Conservation (phyloP, 257 asterid species). For the Solanum phureja region DNA sequence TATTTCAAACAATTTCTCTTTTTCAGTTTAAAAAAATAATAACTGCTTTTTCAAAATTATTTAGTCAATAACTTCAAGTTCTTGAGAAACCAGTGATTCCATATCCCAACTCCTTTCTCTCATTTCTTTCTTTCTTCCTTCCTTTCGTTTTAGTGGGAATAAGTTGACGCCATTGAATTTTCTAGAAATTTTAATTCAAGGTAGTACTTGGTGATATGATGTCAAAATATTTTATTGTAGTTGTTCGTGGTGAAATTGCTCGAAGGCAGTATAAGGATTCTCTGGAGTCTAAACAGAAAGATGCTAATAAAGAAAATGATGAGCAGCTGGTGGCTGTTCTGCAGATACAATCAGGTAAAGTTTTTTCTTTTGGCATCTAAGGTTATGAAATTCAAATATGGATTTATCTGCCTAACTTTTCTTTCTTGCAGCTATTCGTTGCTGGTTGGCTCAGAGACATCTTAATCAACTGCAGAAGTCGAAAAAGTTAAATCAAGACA, state of each 20-base stretch:
- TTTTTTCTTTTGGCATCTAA: conserved; percentile 1
- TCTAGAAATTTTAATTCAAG: neutral
- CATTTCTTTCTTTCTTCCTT: neutral
- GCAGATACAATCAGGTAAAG: conserved; percentile 77
- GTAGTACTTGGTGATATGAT: neutral
- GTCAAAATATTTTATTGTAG: conserved; percentile 27
- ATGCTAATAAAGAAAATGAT: conserved; percentile 25
- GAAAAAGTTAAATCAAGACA: conserved; percentile 14
- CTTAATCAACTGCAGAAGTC: conserved; percentile 25
- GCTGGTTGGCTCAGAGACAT: conserved; percentile 63
- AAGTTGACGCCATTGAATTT: neutral
- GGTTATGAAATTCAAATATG: neutral
- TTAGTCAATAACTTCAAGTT: neutral
- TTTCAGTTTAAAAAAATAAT: neutral
- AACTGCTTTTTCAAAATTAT: neutral
- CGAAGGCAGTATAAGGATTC: conserved; percentile 42
- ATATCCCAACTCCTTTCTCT: neutral
- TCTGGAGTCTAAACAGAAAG: conserved; percentile 27
- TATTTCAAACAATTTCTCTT: neutral
- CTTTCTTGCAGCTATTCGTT: conserved; percentile 59
- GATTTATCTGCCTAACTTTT: neutral
- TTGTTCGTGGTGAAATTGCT: conserved; percentile 78
- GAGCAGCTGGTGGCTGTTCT: conserved; percentile 42
- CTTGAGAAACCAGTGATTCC: neutral
- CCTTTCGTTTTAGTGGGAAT: neutral